These are phyloP conservation scores for Holtermannia corniformis DNA, from an alignment of 768 basidiomycete genomes.

Conservation along the genomic window DNA sequence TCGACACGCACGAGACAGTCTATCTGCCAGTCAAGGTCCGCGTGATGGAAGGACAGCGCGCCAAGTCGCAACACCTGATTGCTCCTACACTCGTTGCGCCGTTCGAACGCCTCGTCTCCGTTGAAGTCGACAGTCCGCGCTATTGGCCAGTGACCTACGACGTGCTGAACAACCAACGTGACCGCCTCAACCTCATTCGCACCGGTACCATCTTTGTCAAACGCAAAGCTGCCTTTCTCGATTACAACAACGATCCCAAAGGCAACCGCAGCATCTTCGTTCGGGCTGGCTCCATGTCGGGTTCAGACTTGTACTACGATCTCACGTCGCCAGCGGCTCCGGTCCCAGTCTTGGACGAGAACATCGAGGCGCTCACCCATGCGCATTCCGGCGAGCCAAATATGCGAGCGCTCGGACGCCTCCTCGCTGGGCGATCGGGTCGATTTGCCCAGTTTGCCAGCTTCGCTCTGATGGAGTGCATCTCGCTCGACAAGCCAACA, in stretches of 20 bases:
- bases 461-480: conserved; percentile 56
- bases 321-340: conserved; percentile 65
- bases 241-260: conserved; percentile 86
- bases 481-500: conserved; percentile 79
- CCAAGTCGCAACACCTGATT: conserved; percentile 56
- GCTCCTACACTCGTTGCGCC: conserved; percentile 90
- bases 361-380: conserved; percentile 73
- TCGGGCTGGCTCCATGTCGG: conserved; percentile 71
- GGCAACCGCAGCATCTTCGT: conserved; percentile 87
- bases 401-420: conserved; percentile 72
- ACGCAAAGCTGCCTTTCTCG: conserved; percentile 79
- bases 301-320: conserved; percentile 70
- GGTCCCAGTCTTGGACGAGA: conserved; percentile 58
- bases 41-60: conserved; percentile 54
- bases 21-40: conserved; percentile 87
- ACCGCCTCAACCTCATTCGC: conserved; percentile 59
- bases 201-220: conserved; percentile 86
- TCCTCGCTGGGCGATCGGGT: conserved; percentile 49
- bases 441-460: conserved; percentile 17
- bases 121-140: conserved; percentile 83
- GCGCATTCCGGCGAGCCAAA: conserved; percentile 74
- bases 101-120: conserved; percentile 66
- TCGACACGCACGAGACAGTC: conserved; percentile 80
- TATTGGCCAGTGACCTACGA: conserved; percentile 92
- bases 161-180: conserved; percentile 53